Conservation (phyloP, 257 asterid genomes). For the Perilla frutescens region DNA sequence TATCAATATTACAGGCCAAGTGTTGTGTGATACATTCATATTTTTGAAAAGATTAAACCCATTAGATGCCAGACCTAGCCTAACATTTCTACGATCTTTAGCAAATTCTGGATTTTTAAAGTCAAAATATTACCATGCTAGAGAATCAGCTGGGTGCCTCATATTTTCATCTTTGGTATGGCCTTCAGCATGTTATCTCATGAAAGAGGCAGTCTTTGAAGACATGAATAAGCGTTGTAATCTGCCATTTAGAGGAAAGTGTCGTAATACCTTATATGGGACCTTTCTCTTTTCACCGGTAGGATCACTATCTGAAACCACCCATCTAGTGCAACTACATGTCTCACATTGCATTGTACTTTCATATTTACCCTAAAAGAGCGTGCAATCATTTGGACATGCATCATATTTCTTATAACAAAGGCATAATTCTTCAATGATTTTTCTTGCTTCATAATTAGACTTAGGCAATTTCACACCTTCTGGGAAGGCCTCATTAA, state of each 20-base stretch:
- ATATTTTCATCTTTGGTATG: neutral
- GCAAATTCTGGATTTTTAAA: constrained; percentile 5
- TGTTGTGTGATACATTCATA: constrained; percentile 26
- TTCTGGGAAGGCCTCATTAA: neutral
- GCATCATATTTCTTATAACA: constrained; percentile 6
- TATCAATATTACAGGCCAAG: constrained; percentile 29
- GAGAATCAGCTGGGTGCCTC: constrained; percentile 23
- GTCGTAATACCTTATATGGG: constrained; percentile 1
- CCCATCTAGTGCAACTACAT: neutral
- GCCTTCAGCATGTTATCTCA: constrained; percentile 16
- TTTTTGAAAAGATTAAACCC: constrained; percentile 31
- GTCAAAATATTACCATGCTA: constrained; percentile 23
- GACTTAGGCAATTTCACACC: neutral
- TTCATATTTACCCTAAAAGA: too few species aligned
- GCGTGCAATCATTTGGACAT: neutral
- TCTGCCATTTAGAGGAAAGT: neutral
- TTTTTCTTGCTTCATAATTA: neutral
- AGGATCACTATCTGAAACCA: neutral
- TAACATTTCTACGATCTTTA: constrained; percentile 28
- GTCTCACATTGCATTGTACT: neutral
- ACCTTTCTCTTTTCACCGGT: neutral
- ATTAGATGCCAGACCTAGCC: constrained; percentile 27
- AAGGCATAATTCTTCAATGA: neutral
- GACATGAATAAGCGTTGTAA: neutral
- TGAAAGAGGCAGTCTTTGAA: neutral